Evolutionary conservation across 2,329 filamentous ascomycete species (phyloP), one percentile per base, ranked within the genome.

Genomic region (Tolypocladium inflatum): DNA sequence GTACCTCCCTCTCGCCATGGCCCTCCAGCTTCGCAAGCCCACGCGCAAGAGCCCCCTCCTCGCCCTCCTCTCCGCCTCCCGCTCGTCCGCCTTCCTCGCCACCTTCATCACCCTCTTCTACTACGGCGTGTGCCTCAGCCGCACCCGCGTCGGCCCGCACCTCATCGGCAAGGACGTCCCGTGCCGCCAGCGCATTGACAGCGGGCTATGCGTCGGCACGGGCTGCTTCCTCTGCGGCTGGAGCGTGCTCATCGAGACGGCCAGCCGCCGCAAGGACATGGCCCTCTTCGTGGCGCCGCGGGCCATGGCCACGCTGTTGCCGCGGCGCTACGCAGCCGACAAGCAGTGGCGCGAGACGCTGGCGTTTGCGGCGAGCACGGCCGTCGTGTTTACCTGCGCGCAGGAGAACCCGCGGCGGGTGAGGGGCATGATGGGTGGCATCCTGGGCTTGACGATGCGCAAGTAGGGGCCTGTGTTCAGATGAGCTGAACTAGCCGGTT

Each of bases 41-140:
- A 75, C 73, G 48, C 69, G 66, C 8, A 76, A 74, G 38, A 70
- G 81, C 6, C 63, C 81, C 13, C 58, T 86, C 33, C 73, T 74
- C 33, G 84, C 85, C 1, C 58, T 89, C 39, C 64, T 77, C 17
- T 86, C 86, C 2, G 84, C 89, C 1, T 73, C 80, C 11, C 83
- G 87, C 38, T 92, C 89, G 6, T 91, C 90, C 0, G 80, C 87
- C 1, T 94, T 95, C 69, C 79, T 96, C 1, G 89, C 85, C 3
- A 75, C 84, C 0, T 95, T 93, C 70, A 88, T 95, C 63, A 78
- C 84, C 1, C 74, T 91, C 13, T 94, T 93, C 70, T 95, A 92
- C 75, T 95, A 95, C 69, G 86, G 88, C 35, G 88, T 95, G 4
- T 96, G 91, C 68, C 82, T 95, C 0, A 79, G 84, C 7, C 83